Base-by-base conservation (phyloP, 176 grass and related monocot genomes). In the Triticum timopheevii region DNA sequence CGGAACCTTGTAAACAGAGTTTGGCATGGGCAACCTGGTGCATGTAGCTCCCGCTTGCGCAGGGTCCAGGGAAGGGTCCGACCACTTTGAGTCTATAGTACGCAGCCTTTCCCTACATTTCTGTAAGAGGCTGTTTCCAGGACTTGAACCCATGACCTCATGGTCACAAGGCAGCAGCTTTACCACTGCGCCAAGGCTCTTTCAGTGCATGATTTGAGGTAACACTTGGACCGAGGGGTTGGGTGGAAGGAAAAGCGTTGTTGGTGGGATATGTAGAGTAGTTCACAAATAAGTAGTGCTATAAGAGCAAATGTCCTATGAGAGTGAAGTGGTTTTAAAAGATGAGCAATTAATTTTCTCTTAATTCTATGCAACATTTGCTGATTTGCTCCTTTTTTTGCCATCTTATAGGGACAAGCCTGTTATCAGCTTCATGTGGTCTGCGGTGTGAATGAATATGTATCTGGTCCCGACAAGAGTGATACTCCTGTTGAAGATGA, bases 361-460 rank as follows among this genome's bases (percentile, higher is more conserved):
- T 68, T 34, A 68, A 20, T 22, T 36, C 31, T 22, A 69, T 33
- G 31, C 19, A 17, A 9, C 66, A 70, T 31, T n/a, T 2, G 19
- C 30, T 70, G 31, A 70, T 70, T 70, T 11, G 33, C 67, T 70
- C 66, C 3, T 49, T 20, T 4, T 70, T 70, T 38, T 38, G 17
- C 33, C 34, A 38, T 70, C 67, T 70, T 70, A 38, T 38, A 38
- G 33, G 17, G 36, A 1, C 67, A 17, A 1, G 3, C 35, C 13
- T 70, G 67, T 70, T 70, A 70, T 70, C 20, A 72, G 69, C 69
- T 72, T 40, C 69, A 72, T 72, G 69, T 72, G 20, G 12, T 72
- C 22, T 72, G 69, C 22, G 36, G 69, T n/a, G 69, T 23, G 35
- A 72, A 72, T 23, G 1, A 42, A 36, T 72, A 3, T 13, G 69